These are phyloP conservation scores for Ballota nigra DNA, from an alignment of 257 asterid species.

Conservation along the genomic window DNA sequence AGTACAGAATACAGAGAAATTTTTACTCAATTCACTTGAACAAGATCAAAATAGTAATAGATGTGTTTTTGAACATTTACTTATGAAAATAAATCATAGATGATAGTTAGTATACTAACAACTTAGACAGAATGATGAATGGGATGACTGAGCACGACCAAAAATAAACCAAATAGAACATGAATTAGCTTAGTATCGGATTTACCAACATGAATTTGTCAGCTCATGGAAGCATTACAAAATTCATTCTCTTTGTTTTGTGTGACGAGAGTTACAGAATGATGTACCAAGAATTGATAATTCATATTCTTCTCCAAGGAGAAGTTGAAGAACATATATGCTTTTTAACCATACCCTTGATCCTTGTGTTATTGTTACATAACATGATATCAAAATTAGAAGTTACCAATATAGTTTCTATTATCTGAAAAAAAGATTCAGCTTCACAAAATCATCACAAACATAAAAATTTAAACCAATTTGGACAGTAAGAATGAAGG, in stretches of 20 bases:
- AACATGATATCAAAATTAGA: neutral
- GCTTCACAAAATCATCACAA: neutral
- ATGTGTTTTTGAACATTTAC: neutral
- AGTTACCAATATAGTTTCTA: neutral
- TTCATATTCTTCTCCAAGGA: neutral
- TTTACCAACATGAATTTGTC: neutral
- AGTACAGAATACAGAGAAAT: neutral
- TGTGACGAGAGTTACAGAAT: neutral
- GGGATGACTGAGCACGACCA: neutral
- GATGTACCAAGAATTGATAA: neutral
- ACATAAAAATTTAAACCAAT: conserved; percentile 2
- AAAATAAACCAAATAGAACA: neutral
- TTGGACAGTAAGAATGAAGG: neutral
- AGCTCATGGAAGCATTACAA: neutral
- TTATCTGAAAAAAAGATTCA: neutral
- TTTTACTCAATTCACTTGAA: neutral
- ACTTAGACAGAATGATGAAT: neutral
- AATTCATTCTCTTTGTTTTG: neutral
- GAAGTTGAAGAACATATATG: neutral
- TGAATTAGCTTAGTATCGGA: neutral
- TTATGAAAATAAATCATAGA: neutral
- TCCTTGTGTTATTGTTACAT: neutral
- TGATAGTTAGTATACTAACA: neutral
- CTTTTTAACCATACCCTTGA: neutral
- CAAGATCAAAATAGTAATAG: conserved; percentile 1